Evolutionary conservation across 2,329 filamentous ascomycete species (phyloP).

Genomic region (Aureobasidium sp.): DNA sequence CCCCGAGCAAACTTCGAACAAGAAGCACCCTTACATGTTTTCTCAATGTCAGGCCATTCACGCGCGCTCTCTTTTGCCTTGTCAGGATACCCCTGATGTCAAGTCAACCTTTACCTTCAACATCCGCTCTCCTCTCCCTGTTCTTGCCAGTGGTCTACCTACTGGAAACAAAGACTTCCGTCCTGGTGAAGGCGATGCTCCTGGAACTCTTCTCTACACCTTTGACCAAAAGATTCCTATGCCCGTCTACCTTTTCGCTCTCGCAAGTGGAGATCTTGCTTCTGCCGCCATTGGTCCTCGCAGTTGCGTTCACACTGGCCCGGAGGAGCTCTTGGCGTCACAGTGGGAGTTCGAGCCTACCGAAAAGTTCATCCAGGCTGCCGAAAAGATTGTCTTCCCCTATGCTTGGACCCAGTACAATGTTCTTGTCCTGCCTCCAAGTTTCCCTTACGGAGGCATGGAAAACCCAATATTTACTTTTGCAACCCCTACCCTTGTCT

Average conservation of each 20-base stretch:
- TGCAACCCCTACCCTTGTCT: conserved; percentile 89
- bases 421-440: conserved; percentile 79
- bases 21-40: conserved; percentile 96
- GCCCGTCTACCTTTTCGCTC: conserved; percentile 88
- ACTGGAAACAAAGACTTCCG: conserved; percentile 46
- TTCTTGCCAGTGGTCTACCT: conserved; percentile 81
- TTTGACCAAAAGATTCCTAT: conserved; percentile 92
- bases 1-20: conserved; percentile 87
- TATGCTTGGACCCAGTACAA: conserved; percentile 97
- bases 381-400: conserved; percentile 73
- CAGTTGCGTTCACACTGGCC: conserved; percentile 78
- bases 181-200: conserved; percentile 46
- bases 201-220: conserved; percentile 59
- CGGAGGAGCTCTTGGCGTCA: conserved; percentile 74
- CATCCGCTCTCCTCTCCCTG: conserved; percentile 76
- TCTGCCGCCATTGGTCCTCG: conserved; percentile 80
- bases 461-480: conserved; percentile 86
- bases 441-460: conserved; percentile 77
- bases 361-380: conserved; percentile 82
- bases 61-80: conserved; percentile 86
- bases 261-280: conserved; percentile 76
- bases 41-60: conserved; percentile 97
- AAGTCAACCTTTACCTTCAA: conserved; percentile 93
- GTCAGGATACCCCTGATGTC: conserved; percentile 94
- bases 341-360: conserved; percentile 95